A percentile compares a stretch with the other conserved stretches of the same genome.
Conservation (phyloP, 108 stramenopile species). For the Nitzschia sp. region DNA sequence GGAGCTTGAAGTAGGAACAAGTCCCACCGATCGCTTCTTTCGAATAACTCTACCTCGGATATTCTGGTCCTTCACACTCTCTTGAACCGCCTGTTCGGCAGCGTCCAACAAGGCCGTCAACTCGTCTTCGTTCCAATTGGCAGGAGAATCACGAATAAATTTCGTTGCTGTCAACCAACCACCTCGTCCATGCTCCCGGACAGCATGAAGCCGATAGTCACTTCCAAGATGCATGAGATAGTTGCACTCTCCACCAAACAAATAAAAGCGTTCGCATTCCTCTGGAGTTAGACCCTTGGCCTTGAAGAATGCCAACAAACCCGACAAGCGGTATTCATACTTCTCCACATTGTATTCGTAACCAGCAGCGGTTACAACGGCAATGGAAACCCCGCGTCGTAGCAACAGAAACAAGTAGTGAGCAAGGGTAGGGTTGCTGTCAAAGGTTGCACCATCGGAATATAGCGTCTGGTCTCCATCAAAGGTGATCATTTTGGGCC, state of each 20-base stretch:
- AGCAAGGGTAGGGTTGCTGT: constrained; percentile 77
- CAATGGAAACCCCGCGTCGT: constrained; percentile 59
- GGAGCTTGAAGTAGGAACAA: constrained; percentile 65
- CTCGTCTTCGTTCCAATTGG: constrained; percentile 76
- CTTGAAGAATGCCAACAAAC: constrained; percentile 77
- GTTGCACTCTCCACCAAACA: constrained; percentile 95
- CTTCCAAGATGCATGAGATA: constrained; percentile 75
- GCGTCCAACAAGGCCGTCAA: constrained; percentile 67
- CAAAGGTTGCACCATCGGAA: constrained; percentile 89
- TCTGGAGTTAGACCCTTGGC: constrained; percentile 53
- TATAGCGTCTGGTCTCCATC: constrained; percentile 95
- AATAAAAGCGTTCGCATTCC: constrained; percentile 81
- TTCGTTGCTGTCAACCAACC: constrained; percentile 85
- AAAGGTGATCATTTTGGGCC: constrained; percentile 84
- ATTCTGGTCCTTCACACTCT: constrained; percentile 61
- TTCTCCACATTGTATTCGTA: constrained; percentile 87
- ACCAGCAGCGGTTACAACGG: constrained; percentile 91
- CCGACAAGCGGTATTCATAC: constrained; percentile 83
- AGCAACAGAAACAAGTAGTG: constrained; percentile 71
- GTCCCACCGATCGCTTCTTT: constrained; percentile 84
- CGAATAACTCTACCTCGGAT: constrained; percentile 76
- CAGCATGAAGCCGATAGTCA: constrained; percentile 76
- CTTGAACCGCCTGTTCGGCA: constrained; percentile 58
- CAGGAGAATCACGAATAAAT: constrained; percentile 65
- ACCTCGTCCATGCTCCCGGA: constrained; percentile 75